These are phyloP conservation scores for Canavalia gladiata DNA, from an alignment of 306 rosid genomes.

Conservation along the genomic window DNA sequence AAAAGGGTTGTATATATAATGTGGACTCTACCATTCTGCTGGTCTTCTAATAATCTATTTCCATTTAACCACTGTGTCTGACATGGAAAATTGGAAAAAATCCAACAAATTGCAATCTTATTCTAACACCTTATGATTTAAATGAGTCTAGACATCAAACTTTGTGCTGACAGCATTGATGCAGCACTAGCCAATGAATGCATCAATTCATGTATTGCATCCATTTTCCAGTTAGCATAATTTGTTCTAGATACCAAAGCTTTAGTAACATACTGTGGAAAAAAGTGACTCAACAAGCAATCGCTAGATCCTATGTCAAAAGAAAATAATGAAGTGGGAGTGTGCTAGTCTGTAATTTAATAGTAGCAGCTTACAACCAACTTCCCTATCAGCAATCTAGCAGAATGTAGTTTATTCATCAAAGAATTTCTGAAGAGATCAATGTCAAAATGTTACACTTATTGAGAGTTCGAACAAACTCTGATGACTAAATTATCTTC, in stretches of 20 bases:
- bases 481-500: not conserved
- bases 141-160: slow-evolving; percentile 16
- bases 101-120: not conserved
- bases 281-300: slow-evolving; percentile 13
- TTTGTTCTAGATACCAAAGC: slow-evolving; percentile 12
- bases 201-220: not conserved
- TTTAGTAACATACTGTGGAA: not conserved
- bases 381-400: slow-evolving; percentile 27
- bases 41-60: not conserved
- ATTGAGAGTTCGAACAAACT: slow-evolving; percentile 25
- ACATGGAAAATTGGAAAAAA: not conserved
- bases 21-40: not conserved
- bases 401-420: slow-evolving; percentile 21
- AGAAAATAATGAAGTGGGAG: not conserved
- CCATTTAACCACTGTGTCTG: not conserved
- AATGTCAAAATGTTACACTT: slow-evolving; percentile 15
- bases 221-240: not conserved
- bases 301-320: not conserved
- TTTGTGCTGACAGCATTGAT: not conserved
- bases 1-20: not conserved
- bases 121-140: not conserved
- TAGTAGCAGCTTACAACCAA: slow-evolving; percentile 22
- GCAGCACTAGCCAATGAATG: not conserved
- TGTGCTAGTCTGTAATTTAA: not conserved
- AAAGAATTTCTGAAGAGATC: not conserved